phyloP scores from a whole-genome alignment of 306 rosid genomes.

The Prunus davidiana region DNA sequence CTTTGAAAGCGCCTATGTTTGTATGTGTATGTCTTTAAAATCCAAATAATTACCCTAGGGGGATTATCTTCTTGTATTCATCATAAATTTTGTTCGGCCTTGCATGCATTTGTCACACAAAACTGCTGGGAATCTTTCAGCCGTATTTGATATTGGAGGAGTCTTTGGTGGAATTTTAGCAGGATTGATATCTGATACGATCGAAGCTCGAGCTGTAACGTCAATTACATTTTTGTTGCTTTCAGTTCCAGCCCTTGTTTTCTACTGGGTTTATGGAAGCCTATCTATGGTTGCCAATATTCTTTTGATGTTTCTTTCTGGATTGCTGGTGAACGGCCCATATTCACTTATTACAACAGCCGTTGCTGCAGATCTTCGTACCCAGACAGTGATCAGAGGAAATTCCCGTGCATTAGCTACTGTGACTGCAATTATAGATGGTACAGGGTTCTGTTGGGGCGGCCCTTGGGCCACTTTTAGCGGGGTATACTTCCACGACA shows the following conservation, averaged over 20 bases:
- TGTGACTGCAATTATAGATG: constrained; percentile 87
- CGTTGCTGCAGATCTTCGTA: constrained; percentile 88
- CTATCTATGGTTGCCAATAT: constrained; percentile 38
- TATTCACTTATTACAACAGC: constrained; percentile 86
- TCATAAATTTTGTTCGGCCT: constrained; percentile 5
- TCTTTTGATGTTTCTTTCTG: constrained; percentile 66
- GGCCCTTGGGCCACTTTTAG: constrained; percentile 89
- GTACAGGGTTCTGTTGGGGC: constrained; percentile 86
- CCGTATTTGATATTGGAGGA: constrained; percentile 83
- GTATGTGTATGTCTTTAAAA: too few species aligned
- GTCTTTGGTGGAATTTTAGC: constrained; percentile 83
- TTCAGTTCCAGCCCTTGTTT: constrained; percentile 72
- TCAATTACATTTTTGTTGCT: constrained; percentile 66
- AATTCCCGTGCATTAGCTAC: constrained; percentile 78
- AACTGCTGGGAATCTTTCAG: constrained; percentile 83
- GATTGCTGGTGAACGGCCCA: constrained; percentile 59
- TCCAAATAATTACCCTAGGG: too few species aligned
- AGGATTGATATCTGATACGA: constrained; percentile 74
- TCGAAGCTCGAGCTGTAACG: constrained; percentile 85
- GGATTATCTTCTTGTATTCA: neutral
- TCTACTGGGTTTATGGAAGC: constrained; percentile 45
- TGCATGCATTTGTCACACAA: constrained; percentile 53
- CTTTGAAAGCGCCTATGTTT: neutral
- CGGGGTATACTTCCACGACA: constrained; percentile 62
- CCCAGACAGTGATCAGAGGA: constrained; percentile 40